Evolutionary conservation across 352 stramenopile genomes (phyloP).

Genomic region (Phytopythium cucurbitacearum): DNA sequence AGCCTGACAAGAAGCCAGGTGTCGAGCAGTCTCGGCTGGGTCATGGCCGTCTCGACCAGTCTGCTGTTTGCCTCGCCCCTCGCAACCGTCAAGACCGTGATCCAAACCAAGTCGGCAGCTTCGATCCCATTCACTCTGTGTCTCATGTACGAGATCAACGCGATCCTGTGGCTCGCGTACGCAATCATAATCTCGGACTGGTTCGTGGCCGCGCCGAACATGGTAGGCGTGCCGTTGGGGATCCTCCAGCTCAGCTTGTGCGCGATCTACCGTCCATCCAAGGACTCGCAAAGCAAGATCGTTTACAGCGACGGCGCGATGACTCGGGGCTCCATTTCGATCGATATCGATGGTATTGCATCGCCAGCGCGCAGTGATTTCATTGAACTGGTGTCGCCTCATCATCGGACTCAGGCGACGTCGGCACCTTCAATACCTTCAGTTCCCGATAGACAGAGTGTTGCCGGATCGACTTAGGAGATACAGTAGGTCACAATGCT

Average conservation of each 20-base stretch:
- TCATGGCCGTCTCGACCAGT: conserved; percentile 43
- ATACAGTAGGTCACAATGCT: no score
- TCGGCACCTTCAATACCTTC: no score
- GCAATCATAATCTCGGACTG: conserved; percentile 22
- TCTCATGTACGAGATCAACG: conserved; percentile 20
- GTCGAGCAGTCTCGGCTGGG: conserved; percentile 37
- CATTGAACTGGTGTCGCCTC: no score
- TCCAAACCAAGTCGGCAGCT: conserved; percentile 22
- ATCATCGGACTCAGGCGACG: no score
- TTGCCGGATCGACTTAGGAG: no score
- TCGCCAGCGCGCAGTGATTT: not conserved
- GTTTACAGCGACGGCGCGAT: not conserved
- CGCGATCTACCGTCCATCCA: conserved; percentile 19
- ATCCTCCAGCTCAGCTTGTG: conserved; percentile 20
- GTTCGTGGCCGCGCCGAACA: conserved; percentile 29
- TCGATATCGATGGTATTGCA: not conserved
- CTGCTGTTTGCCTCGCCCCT: conserved; percentile 56
- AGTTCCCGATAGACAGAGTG: no score
- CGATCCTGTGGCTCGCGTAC: conserved; percentile 21
- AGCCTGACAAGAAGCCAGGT: conserved; percentile 19
- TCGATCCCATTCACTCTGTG: conserved; percentile 28
- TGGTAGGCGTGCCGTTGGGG: conserved; percentile 11
- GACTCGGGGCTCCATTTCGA: not conserved
- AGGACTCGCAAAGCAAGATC: not conserved
- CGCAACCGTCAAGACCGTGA: conserved; percentile 27